Evolutionary conservation across 345 rosid species (phyloP), one percentile per base, ranked within the genome.

Genomic region (Hypericum androsaemum): DNA sequence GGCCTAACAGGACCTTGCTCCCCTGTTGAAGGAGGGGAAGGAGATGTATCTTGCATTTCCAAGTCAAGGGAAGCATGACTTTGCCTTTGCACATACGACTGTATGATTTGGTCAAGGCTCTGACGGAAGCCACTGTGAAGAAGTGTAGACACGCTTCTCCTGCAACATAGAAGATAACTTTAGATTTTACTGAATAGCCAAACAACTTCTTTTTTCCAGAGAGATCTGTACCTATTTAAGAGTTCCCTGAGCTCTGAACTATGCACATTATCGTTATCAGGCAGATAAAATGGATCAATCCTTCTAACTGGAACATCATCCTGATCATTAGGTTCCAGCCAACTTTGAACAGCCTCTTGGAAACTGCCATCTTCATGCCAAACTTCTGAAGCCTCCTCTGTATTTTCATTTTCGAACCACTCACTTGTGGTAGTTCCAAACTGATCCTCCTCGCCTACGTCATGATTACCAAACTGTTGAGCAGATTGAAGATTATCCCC

Each of bases 91-190:
- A 80, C 84, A 57, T 87, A 82, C 43, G 98, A 84, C 58, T 70
- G 96, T 54, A 87, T 59, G 73, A 90, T 67, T 42, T 80, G 96
- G 64, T 87, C 83, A 53, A 90, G 98, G 64, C 80, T 82, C 66
- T 82, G 80, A 10, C 96, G 87, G 67, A 90, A 90, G 65, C 86
- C 81, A 73, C 98, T 90, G 17, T 41, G 84, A 50, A 90, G 89
- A 71, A 90, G 95, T 62, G 76, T 87, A 52, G 98, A 87, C 41
- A 90, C 98, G 45, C 96, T 81, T 75, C 98, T 80, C 89, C 98
- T 90, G 61, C 52, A 63, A 13, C 10, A 22, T 4, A 22, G 32
- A 1, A 22, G 32, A 22, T 22, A 22, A 22, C 32, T 22, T 22
- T 22, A 22, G 1, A 22, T 22, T 22, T 4, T 4, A 22, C 32